phyloP scores from a whole-genome alignment of 192 early-diverging fungal genomes.

The Dissophora globulifera region DNA sequence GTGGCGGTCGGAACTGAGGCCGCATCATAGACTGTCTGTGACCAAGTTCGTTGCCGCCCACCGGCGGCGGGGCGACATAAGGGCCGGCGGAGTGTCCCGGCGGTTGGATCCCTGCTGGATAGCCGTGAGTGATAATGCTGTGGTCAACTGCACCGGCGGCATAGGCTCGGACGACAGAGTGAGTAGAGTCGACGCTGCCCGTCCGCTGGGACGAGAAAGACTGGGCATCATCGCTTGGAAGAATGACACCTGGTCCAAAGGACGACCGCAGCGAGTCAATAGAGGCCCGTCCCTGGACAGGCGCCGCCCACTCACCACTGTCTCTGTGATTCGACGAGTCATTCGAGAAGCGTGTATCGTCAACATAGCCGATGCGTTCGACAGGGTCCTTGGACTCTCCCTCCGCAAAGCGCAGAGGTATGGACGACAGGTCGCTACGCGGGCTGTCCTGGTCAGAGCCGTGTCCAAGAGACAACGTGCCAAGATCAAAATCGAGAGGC shows the following conservation, averaged over 20 bases:
- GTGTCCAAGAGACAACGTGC: constrained; percentile 25
- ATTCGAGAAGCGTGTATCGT: constrained; percentile 40
- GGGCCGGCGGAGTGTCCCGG: neutral
- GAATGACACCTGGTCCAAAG: no score
- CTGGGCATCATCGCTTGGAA: neutral
- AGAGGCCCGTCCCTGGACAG: no score
- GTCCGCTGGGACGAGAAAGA: neutral
- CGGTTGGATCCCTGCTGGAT: neutral
- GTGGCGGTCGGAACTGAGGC: constrained; percentile 16
- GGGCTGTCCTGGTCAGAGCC: neutral
- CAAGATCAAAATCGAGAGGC: constrained; percentile 32
- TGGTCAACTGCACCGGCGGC: neutral
- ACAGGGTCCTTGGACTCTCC: constrained; percentile 42
- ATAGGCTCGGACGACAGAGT: neutral
- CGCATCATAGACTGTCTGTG: constrained; percentile 1
- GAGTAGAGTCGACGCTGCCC: neutral
- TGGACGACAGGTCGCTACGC: constrained; percentile 9
- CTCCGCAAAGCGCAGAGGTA: constrained; percentile 29
- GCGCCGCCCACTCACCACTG: no score
- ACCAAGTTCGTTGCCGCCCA: neutral
- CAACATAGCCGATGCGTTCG: constrained; percentile 38
- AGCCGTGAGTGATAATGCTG: neutral
- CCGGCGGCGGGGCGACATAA: neutral
- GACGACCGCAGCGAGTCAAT: neutral
- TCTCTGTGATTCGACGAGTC: neutral